These are phyloP conservation scores for Fusarium sp. DNA, from an alignment of 2,329 filamentous ascomycete genomes.

Conservation along the genomic window DNA sequence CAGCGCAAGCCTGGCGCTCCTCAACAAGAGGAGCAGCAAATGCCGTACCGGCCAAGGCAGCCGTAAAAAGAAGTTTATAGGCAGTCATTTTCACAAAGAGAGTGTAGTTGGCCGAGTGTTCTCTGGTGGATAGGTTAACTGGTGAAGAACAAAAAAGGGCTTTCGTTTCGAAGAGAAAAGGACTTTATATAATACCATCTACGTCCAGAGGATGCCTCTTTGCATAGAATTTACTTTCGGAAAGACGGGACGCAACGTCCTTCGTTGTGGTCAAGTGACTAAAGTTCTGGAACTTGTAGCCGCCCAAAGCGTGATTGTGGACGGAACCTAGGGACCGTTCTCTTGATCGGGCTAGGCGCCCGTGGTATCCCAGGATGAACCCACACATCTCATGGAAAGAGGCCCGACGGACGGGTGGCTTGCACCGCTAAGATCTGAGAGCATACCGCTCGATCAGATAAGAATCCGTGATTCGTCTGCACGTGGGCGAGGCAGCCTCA, in stretches of 20 bases:
- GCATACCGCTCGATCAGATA: not conserved
- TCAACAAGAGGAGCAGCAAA: conserved; percentile 52
- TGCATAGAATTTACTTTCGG: not conserved
- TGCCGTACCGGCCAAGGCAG: conserved; percentile 42
- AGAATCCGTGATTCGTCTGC: not conserved
- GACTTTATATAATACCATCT: not conserved
- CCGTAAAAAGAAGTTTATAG: conserved; percentile 28
- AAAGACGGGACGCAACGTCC: not conserved
- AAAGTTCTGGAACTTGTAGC: not conserved
- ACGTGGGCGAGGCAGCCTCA: not conserved
- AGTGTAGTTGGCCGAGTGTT: not conserved
- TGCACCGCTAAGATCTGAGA: not conserved
- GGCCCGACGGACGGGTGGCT: not conserved
- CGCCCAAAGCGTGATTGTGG: not conserved
- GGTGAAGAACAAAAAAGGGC: not conserved
- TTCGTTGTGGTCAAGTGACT: not conserved
- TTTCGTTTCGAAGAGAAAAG: not conserved
- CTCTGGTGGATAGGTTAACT: not conserved
- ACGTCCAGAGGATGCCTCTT: not conserved
- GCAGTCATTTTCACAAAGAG: conserved; percentile 22
- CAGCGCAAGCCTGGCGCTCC: conserved; percentile 48
- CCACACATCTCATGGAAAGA: not conserved
- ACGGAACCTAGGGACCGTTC: not conserved
- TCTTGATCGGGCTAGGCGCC: not conserved
- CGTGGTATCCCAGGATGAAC: not conserved